Conservation (phyloP, 768 basidiomycete species). For the Suillus subluteus region DNA sequence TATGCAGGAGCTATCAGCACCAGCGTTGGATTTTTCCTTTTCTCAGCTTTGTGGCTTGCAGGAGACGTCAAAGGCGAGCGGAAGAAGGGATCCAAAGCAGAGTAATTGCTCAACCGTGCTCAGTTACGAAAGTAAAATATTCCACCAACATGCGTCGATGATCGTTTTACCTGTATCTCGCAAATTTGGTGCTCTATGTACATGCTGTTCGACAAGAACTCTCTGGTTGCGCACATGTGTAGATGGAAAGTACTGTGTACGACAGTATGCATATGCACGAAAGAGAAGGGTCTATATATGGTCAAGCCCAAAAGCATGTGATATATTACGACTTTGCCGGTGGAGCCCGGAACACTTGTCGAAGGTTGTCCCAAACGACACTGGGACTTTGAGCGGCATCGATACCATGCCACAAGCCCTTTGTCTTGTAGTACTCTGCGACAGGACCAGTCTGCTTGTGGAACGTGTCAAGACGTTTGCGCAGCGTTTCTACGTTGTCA, state of each 20-base stretch:
- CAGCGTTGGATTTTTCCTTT: conserved; percentile 81
- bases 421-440: conserved; percentile 92
- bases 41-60: conserved; percentile 85
- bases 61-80: conserved; percentile 73
- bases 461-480: conserved; percentile 86
- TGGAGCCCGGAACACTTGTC: conserved; percentile 57
- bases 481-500: conserved; percentile 94
- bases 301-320: not conserved
- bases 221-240: conserved; percentile 18
- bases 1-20: conserved; percentile 92
- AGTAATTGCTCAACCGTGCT: conserved; percentile 19
- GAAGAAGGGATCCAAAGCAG: conserved; percentile 45
- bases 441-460: conserved; percentile 96
- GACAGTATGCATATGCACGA: conserved; percentile 9
- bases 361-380: conserved; percentile 87
- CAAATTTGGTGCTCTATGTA: conserved; percentile 6
- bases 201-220: conserved; percentile 1
- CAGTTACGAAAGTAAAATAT: conserved; percentile 11
- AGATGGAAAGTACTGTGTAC: conserved; percentile 29
- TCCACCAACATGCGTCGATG: not conserved
- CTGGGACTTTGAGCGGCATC: conserved; percentile 94
- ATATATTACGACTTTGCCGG: conserved; percentile 23
- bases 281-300: not conserved
- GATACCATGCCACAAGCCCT: conserved; percentile 87
- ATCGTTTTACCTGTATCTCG: not conserved